These are phyloP conservation scores for Acanthamoeba sp. DNA, from an alignment of 208 protist species.

Conservation along the genomic window DNA sequence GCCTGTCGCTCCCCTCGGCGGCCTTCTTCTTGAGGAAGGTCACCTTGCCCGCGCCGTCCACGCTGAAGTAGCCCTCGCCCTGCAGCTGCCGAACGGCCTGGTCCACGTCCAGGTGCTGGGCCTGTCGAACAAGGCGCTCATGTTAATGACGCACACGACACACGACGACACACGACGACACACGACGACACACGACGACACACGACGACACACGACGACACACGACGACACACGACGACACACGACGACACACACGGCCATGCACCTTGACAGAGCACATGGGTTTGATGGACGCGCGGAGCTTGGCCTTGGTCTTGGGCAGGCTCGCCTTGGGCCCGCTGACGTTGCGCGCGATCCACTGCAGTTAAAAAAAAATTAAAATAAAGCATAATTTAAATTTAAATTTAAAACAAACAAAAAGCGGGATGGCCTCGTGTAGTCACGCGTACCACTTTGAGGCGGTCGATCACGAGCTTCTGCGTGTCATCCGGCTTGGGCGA, in stretches of 20 bases:
- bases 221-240: no score
- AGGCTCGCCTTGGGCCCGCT: not conserved
- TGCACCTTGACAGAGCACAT: constrained; percentile 54
- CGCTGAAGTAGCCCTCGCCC: constrained; percentile 1
- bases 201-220: no score
- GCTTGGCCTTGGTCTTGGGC: constrained; percentile 65
- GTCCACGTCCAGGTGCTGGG: constrained; percentile 49
- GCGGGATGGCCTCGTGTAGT: no score
- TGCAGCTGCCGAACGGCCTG: constrained; percentile 13
- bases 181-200: no score
- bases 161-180: not conserved
- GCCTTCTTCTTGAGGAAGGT: constrained; percentile 58
- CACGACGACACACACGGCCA: not conserved
- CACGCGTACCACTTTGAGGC: not conserved
- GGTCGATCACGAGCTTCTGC: not conserved
- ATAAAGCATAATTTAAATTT: no score
- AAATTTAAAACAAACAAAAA: no score
- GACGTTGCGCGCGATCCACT: constrained; percentile 38
- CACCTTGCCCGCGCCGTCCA: constrained; percentile 20
- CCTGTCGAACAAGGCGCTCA: no score
- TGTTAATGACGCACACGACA: no score
- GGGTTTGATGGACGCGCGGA: constrained; percentile 23
- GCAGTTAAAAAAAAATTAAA: no score
- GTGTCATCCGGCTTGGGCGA: not conserved
- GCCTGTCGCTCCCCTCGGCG: not conserved